A percentile compares a stretch with the other conserved stretches of the same genome.
These are phyloP conservation scores for Neofusicoccum cordaticola DNA, from an alignment of 2,329 filamentous ascomycete species.

Conservation along the genomic window DNA sequence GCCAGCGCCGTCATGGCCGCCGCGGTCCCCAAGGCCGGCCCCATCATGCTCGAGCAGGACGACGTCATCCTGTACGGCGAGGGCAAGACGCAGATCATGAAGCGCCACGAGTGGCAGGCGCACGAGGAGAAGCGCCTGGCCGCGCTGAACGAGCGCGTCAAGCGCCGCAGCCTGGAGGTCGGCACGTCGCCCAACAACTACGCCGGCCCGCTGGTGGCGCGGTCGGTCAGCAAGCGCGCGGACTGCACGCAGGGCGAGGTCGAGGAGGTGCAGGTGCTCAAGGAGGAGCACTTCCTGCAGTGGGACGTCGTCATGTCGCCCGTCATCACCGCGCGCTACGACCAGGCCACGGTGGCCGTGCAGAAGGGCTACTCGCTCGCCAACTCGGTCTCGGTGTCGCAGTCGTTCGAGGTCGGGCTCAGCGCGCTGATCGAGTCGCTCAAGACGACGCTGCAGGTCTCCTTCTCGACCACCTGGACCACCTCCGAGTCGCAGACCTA, in stretches of 20 bases:
- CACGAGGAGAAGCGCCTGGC: neutral
- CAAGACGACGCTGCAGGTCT: neutral
- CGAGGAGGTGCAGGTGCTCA: neutral
- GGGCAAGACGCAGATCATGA: neutral
- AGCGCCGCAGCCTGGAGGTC: neutral
- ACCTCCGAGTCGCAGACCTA: conserved; percentile 32
- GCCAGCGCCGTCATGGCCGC: neutral
- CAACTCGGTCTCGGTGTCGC: conserved; percentile 20
- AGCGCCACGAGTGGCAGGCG: neutral
- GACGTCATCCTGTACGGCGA: neutral
- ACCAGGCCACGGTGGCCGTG: neutral
- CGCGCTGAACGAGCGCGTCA: neutral
- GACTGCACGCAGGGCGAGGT: neutral
- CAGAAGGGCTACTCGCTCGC: conserved; percentile 17
- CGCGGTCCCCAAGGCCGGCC: neutral
- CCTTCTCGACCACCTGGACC: conserved; percentile 15
- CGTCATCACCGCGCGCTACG: conserved; percentile 1
- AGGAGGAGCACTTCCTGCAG: neutral
- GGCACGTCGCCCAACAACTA: neutral
- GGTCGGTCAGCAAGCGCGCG: neutral
- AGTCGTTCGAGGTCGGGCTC: neutral
- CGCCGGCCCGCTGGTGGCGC: neutral
- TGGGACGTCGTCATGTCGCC: neutral
- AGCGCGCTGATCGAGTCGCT: neutral
- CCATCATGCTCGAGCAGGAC: neutral